Percentiles rank a stretch among this genome's conserved stretches.
phyloP scores from a whole-genome alignment of 2,329 filamentous ascomycete genomes.

The Fusarium napiforme region DNA sequence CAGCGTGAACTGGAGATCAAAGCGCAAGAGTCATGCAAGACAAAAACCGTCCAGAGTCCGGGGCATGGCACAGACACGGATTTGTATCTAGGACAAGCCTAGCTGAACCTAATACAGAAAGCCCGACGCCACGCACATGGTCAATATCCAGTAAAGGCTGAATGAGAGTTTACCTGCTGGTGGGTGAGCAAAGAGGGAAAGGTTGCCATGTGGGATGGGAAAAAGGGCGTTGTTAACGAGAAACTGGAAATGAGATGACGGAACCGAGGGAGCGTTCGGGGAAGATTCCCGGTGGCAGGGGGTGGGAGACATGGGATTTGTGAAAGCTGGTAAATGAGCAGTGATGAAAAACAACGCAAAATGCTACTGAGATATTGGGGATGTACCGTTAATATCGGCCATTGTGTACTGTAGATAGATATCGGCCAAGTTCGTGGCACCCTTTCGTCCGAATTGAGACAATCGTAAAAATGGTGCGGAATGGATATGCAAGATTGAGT shows the following conservation, averaged over 20 bases:
- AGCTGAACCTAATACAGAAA: constrained; percentile 36
- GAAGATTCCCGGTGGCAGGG: constrained; percentile 35
- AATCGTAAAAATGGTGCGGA: constrained; percentile 25
- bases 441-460: constrained; percentile 14
- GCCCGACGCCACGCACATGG: constrained; percentile 40
- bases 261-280: constrained; percentile 26
- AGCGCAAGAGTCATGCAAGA: constrained; percentile 35
- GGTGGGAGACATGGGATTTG: constrained; percentile 28
- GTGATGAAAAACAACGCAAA: constrained; percentile 26
- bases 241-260: constrained; percentile 19
- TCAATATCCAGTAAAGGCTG: constrained; percentile 10
- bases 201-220: constrained; percentile 30
- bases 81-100: constrained; percentile 37
- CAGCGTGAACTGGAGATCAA: background rate
- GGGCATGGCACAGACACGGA: constrained; percentile 29
- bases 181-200: background rate
- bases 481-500: constrained; percentile 39
- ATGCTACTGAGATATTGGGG: background rate
- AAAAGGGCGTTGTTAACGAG: constrained; percentile 13
- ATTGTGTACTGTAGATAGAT: background rate
- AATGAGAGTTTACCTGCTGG: background rate
- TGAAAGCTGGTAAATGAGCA: constrained; percentile 29
- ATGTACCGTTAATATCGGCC: background rate
- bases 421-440: constrained; percentile 7
- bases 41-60: constrained; percentile 23